phyloP scores from a whole-genome alignment of 2,329 filamentous ascomycete genomes.

The Fusarium mexicanum region DNA sequence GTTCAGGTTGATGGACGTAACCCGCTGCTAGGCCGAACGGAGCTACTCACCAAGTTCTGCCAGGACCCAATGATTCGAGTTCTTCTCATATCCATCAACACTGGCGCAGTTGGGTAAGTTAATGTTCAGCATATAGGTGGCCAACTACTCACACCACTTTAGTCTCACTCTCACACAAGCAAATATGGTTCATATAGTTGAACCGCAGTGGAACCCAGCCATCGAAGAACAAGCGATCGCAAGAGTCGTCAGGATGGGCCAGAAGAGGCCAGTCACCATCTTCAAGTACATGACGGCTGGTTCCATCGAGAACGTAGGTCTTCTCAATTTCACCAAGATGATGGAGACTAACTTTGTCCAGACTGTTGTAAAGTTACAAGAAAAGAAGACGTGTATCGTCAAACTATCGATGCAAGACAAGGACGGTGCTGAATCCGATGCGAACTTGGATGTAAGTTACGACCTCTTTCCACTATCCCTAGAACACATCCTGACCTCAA shows the following conservation, averaged over 20 bases:
- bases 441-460: not conserved
- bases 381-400: not conserved
- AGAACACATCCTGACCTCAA: fast-evolving
- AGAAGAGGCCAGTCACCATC: not conserved
- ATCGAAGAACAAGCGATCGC: not conserved
- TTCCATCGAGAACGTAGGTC: not conserved
- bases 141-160: fast-evolving
- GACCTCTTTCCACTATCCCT: fast-evolving
- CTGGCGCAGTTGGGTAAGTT: not conserved
- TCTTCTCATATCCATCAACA: slow-evolving; percentile 16
- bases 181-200: not conserved
- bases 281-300: not conserved
- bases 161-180: not conserved
- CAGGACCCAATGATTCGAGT: not conserved
- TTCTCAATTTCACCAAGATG: fast-evolving
- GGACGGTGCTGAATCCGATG: not conserved
- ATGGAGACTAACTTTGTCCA: fast-evolving
- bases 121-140: fast-evolving
- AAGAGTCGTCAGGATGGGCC: not conserved
- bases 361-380: not conserved
- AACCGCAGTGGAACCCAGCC: not conserved
- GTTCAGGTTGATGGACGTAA: not conserved
- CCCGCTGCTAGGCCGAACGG: not conserved
- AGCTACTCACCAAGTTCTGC: not conserved
- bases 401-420: slow-evolving; percentile 16